phyloP scores from a whole-genome alignment of 768 basidiomycete species.

The Lactarius evosmus region DNA sequence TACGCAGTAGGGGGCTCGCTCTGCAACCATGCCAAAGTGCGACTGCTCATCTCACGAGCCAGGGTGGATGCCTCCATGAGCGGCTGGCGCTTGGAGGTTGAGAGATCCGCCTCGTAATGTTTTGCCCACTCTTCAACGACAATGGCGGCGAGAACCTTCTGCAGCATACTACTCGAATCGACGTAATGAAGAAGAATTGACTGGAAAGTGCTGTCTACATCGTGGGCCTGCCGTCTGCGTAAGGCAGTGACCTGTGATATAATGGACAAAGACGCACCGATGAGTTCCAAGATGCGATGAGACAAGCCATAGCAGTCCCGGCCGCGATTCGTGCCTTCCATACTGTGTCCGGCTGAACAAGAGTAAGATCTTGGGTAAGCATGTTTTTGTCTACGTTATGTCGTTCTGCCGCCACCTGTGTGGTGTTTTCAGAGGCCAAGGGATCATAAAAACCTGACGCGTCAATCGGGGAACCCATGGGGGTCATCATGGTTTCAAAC shows the following conservation, averaged over 20 bases:
- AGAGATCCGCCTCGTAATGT: conserved; percentile 42
- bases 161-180: conserved; percentile 86
- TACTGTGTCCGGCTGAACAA: conserved; percentile 73
- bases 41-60: conserved; percentile 64
- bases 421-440: conserved; percentile 46
- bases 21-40: conserved; percentile 72
- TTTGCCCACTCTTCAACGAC: conserved; percentile 91
- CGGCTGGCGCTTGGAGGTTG: conserved; percentile 33
- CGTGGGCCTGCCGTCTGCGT: conserved; percentile 32
- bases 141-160: conserved; percentile 80
- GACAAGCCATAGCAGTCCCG: conserved; percentile 69
- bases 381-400: conserved; percentile 98
- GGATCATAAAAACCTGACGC: conserved; percentile 64
- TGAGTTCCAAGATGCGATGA: conserved; percentile 65
- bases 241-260: conserved; percentile 3
- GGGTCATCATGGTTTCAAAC: conserved; percentile 88
- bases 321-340: conserved; percentile 76
- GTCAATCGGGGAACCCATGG: conserved; percentile 78
- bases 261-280: conserved; percentile 42
- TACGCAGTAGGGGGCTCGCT: conserved; percentile 72
- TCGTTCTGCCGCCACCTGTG: conserved; percentile 50
- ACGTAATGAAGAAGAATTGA: conserved; percentile 77
- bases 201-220: conserved; percentile 64
- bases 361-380: conserved; percentile 82
- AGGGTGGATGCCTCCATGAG: conserved; percentile 57